A percentile compares a stretch with the other conserved stretches of the same genome.
Evolutionary conservation across 441 rosid species (phyloP).

Genomic region (Erodium trifolium): DNA sequence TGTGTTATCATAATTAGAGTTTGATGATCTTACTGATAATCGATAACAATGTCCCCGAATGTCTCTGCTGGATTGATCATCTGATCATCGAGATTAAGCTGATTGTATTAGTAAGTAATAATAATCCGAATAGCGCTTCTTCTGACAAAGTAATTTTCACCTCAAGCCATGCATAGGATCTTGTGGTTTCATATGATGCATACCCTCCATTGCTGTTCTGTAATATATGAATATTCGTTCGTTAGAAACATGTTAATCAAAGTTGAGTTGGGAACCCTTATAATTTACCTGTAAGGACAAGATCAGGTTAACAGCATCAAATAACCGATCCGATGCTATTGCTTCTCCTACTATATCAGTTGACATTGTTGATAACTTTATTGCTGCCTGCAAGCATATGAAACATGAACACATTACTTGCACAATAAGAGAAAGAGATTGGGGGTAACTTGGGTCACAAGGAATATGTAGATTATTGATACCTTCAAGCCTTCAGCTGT

Average conservation of each 20-base stretch:
- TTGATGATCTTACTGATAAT: conserved; percentile 69
- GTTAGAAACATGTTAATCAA: no score
- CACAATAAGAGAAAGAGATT: no score
- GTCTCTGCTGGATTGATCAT: conserved; percentile 97
- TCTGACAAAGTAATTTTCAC: conserved; percentile 23
- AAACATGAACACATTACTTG: no score
- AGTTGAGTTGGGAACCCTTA: not conserved
- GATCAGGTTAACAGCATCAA: conserved; percentile 79
- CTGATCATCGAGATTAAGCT: conserved; percentile 33
- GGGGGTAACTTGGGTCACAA: not conserved
- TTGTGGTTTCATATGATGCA: conserved; percentile 71
- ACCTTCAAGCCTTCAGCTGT: conserved; percentile 92
- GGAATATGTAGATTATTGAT: conserved; percentile 12
- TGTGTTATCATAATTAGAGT: conserved; percentile 6
- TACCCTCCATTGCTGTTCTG: conserved; percentile 83
- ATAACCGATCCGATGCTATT: conserved; percentile 42
- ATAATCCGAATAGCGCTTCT: no score
- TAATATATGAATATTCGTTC: not conserved
- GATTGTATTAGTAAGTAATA: not conserved
- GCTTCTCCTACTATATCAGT: conserved; percentile 70
- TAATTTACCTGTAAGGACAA: conserved; percentile 77
- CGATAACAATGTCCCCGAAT: conserved; percentile 93
- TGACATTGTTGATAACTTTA: conserved; percentile 60
- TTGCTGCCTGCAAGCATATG: conserved; percentile 41
- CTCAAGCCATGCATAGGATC: conserved; percentile 97